Evolutionary conservation across 164 flowering plant genomes (phyloP), one percentile per base, ranked within the genome.

Genomic region (Euptelea pleiosperma): DNA sequence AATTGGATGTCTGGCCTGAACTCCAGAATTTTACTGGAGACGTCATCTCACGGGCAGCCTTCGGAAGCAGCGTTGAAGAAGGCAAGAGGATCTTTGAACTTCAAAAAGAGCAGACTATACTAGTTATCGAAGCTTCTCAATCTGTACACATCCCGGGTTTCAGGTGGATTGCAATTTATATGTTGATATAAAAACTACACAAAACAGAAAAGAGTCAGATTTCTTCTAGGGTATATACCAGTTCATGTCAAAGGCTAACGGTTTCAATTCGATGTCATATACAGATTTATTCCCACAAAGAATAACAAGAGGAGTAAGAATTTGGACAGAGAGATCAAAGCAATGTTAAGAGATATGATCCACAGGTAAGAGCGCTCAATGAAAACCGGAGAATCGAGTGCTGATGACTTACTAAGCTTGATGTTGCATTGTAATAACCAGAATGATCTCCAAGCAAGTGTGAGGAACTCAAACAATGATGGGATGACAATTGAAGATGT

Each of bases 51-150:
- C 53, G 79, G 19, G 49, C 80, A 7, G 84, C 82, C 31, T 80
- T 82, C 55, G 85, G 87, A 22, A 76, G 82, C 64, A 81, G 57
- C 60, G 75, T 62, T 51, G 72, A 73, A 42, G 76, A 78, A 66
- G 88, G 85, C 14, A 73, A 42, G 51, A 64, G 41, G 52, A 74
- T 81, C 43, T 79, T 80, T 49, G 73, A 82, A 57, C 75, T 69
- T 55, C 87, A 69, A 4, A 63, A 59, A 39, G 79, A 80, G 55
- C 79, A 73, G 18, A 51, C 55, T 8, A 11, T 4, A 15, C 68
- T 83, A 8, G 43, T 57, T 3, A n/a, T 73, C 2, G 74, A 70
- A 62, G 72, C 77, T 16, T 10, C 48, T 19, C 63, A 58, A 47
- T 51, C 56, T 1, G 0, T 65, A 9, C 78, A 76, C 64, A 24